A percentile compares a stretch with the other conserved stretches of the same genome.
Conservation (phyloP, 208 protist species). For the Tetramitus jugosus region DNA sequence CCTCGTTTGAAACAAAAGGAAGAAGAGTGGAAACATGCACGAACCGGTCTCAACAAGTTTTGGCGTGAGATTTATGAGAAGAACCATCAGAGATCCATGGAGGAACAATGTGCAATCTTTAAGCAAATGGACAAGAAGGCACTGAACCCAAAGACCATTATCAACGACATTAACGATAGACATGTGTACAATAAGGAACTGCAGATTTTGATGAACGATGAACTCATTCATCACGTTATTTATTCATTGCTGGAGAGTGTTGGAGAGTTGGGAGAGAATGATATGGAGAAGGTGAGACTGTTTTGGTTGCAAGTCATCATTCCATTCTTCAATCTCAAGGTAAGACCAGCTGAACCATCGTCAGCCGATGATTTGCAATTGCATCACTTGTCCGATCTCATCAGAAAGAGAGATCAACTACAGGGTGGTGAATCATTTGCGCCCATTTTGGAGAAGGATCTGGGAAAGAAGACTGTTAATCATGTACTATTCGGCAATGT, state of each 20-base stretch:
- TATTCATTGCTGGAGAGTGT: not conserved
- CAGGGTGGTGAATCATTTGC: not conserved
- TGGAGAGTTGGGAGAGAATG: not conserved
- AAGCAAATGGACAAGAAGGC: conserved; percentile 57
- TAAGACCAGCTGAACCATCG: not conserved
- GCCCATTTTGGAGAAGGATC: not conserved
- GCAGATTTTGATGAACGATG: not conserved
- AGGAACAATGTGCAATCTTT: conserved; percentile 50
- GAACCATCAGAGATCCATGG: conserved; percentile 54
- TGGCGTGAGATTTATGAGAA: conserved; percentile 57
- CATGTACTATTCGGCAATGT: not conserved
- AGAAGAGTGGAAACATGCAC: conserved; percentile 12
- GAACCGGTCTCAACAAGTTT: conserved; percentile 31
- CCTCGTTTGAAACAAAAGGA: conserved; percentile 58
- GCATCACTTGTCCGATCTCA: not conserved
- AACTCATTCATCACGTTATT: not conserved
- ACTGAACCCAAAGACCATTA: conserved; percentile 38
- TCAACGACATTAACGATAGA: conserved; percentile 12
- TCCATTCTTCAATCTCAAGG: conserved; percentile 1
- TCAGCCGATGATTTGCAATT: not conserved
- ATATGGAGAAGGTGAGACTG: not conserved
- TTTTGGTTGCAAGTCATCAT: not conserved
- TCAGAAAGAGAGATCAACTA: not conserved
- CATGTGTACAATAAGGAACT: not conserved
- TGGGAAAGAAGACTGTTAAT: not conserved